Base-by-base conservation (phyloP, 306 rosid genomes). In the Quercus alba region DNA sequence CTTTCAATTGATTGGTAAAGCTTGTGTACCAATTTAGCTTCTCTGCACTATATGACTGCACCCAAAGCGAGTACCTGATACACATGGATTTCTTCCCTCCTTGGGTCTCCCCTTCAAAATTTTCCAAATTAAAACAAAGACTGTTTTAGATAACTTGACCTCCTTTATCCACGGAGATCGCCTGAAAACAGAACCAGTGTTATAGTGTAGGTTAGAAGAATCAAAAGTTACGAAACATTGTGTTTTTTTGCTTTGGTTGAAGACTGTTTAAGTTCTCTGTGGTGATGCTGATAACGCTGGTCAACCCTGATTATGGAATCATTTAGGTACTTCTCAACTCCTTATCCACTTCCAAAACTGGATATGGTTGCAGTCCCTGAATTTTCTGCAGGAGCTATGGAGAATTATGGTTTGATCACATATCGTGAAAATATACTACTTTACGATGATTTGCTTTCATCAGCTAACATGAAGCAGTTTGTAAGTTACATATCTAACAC, bases 341-440 rank as follows among this genome's bases (percentile, higher is more conserved):
- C 88, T 18, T 88, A 77, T 79, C 77, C 90, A 1, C 91, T 89
- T 28, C 90, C 88, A 30, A 90, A 88, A 78, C 83, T 92, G 25
- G 97, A 90, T 83, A 83, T 91, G 81, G 92, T 88, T 63, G 92
- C 84, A 0, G 84, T 88, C 56, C 89, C 94, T 75, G 89, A 89
- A 52, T 89, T 91, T 88, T 5, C 85, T 69, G 90, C 9, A 44
- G 94, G 90, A 38, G 94, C 94, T 20, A 89, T 91, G 94, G 92
- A 91, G 83, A 91, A 91, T 71, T 88, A 89, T 74, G 94, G 94
- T 78, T 85, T 88, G 80, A 84, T 89, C 68, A 56, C 77, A 76
- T 89, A 89, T 52, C 81, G 89, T 57, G 92, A 91, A 82, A 89
- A 57, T 78, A 84, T 81, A 0, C 68, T 91, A 66, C 91, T 91